Evolutionary conservation across 2,329 filamentous ascomycete genomes (phyloP).

Genomic region (Pseudopithomyces maydicus): DNA sequence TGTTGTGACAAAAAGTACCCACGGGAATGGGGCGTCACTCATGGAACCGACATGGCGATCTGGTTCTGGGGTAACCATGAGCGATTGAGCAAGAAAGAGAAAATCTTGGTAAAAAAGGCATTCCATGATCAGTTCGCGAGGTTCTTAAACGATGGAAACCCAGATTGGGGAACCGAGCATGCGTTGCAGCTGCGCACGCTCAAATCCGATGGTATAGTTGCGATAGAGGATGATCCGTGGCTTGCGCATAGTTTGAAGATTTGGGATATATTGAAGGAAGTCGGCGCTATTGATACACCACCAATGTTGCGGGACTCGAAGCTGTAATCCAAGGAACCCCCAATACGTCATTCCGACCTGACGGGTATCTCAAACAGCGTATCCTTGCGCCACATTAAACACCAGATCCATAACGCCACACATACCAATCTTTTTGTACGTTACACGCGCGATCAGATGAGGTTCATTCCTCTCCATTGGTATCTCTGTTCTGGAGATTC

Average conservation of each 20-base stretch:
- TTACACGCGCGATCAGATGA: background rate
- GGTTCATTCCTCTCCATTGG: background rate
- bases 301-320: conserved; percentile 11
- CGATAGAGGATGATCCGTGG: conserved; percentile 52
- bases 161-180: conserved; percentile 45
- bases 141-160: conserved; percentile 49
- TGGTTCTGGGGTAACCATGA: conserved; percentile 62
- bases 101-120: conserved; percentile 42
- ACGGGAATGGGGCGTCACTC: conserved; percentile 58
- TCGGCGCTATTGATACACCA: conserved; percentile 17
- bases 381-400: background rate
- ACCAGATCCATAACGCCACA: background rate
- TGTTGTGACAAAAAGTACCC: conserved; percentile 52
- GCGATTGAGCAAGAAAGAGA: conserved; percentile 50
- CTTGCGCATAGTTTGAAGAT: conserved; percentile 55
- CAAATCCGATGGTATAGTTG: conserved; percentile 52
- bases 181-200: conserved; percentile 51
- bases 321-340: conserved; percentile 8
- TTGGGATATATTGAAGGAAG: conserved; percentile 50
- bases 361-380: conserved; percentile 1
- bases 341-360: background rate
- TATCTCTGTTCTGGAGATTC: conserved; percentile 1
- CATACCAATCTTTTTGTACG: background rate
- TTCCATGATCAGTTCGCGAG: conserved; percentile 46
- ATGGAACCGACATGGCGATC: conserved; percentile 58